Evolutionary conservation across 2,329 filamentous ascomycete species (phyloP).

Genomic region (Aspergillus luchuensis): DNA sequence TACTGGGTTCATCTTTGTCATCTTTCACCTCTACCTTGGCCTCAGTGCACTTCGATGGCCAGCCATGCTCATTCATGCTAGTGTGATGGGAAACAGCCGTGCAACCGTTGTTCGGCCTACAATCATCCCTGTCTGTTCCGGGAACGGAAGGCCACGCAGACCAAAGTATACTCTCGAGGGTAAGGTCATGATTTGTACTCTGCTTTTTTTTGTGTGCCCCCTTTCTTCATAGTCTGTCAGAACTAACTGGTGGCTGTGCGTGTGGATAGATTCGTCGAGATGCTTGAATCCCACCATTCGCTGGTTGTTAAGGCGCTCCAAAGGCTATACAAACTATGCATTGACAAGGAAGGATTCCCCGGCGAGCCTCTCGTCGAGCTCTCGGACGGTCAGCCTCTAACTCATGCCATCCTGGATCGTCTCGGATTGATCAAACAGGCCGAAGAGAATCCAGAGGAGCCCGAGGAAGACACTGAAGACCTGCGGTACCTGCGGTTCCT

Average conservation of each 20-base stretch:
- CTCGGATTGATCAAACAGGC: constrained; percentile 48
- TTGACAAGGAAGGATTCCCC: constrained; percentile 47
- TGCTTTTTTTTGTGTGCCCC: not conserved
- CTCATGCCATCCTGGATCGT: constrained; percentile 47
- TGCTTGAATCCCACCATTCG: constrained; percentile 48
- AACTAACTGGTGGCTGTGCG: constrained; percentile 6
- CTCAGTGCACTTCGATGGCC: constrained; percentile 4
- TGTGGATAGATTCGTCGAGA: constrained; percentile 44
- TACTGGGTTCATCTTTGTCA: constrained; percentile 6
- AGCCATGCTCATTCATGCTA: constrained; percentile 25
- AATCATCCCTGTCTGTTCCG: constrained; percentile 49
- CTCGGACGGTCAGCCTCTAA: constrained; percentile 44
- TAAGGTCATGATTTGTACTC: constrained; percentile 23
- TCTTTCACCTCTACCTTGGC: constrained; percentile 6
- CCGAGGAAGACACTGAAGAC: constrained; percentile 39
- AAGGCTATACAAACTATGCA: constrained; percentile 44
- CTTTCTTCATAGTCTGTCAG: not conserved
- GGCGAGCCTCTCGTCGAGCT: constrained; percentile 44
- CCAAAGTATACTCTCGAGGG: constrained; percentile 49
- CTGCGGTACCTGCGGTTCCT: constrained; percentile 40
- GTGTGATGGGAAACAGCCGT: constrained; percentile 50
- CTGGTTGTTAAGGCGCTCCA: constrained; percentile 47
- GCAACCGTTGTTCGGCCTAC: constrained; percentile 46
- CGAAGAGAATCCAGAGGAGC: constrained; percentile 41
- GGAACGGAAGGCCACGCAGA: constrained; percentile 47